Conservation (phyloP, 1,284 basidiomycete species). For the Ceratobasidium sp. region DNA sequence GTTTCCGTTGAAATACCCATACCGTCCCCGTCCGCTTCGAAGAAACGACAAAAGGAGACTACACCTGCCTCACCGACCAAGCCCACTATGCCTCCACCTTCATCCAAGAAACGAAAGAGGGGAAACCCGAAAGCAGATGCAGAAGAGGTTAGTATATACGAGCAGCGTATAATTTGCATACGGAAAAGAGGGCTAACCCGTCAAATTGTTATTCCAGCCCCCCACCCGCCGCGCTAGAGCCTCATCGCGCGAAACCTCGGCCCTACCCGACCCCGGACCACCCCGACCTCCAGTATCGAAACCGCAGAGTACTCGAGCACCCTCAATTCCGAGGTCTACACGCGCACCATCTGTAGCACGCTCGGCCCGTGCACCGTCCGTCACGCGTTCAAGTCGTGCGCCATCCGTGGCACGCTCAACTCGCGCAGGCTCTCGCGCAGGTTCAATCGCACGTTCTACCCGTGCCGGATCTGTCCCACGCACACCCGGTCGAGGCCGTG, state of each 20-base stretch:
- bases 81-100: slow-evolving; percentile 13
- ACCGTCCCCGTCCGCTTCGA: slow-evolving; percentile 10
- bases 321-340: slow-evolving; percentile 16
- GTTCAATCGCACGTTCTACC: slow-evolving; percentile 23
- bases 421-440: slow-evolving; percentile 34
- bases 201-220: not conserved
- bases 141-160: slow-evolving; percentile 25
- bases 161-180: not conserved
- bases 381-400: slow-evolving; percentile 23
- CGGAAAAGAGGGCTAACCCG: not conserved
- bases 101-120: slow-evolving; percentile 33
- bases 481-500: slow-evolving; percentile 12
- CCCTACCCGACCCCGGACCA: not conserved
- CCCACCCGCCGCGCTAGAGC: not conserved
- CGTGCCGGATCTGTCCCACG: slow-evolving; percentile 32
- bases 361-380: slow-evolving; percentile 25
- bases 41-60: slow-evolving; percentile 10
- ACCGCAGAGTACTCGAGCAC: slow-evolving; percentile 11
- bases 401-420: slow-evolving; percentile 30
- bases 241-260: not conserved
- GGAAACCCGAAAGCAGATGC: slow-evolving; percentile 14
- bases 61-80: slow-evolving; percentile 13
- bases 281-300: slow-evolving; percentile 29
- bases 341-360: slow-evolving; percentile 35
- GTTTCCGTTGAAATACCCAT: slow-evolving; percentile 35